phyloP scores from a whole-genome alignment of 768 basidiomycete genomes.

The Lactarius deliciosus region DNA sequence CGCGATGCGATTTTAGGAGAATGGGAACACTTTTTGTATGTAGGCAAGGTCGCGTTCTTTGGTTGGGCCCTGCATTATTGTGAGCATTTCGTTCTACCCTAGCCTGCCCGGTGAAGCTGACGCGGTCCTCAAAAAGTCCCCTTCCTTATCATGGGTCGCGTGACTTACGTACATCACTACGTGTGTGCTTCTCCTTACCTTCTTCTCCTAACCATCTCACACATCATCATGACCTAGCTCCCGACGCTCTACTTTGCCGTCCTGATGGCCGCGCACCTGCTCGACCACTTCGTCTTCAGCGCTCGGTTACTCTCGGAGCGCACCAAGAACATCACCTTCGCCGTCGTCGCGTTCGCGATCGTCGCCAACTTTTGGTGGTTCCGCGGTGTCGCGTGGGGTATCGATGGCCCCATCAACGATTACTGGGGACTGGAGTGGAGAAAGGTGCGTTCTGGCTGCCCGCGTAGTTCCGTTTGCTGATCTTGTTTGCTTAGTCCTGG shows the following conservation, averaged over 20 bases:
- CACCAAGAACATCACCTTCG: constrained; percentile 75
- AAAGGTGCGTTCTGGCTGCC: constrained; percentile 40
- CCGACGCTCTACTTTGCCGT: constrained; percentile 98
- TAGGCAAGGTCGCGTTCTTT: constrained; percentile 84
- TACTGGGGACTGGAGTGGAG: constrained; percentile 83
- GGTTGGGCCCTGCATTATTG: constrained; percentile 93
- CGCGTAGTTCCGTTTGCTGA: constrained; percentile 1
- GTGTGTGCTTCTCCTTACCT: constrained; percentile 47
- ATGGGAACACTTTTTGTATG: constrained; percentile 94
- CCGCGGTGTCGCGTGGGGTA: constrained; percentile 83
- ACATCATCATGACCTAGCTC: constrained; percentile 48
- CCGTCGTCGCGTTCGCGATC: constrained; percentile 55
- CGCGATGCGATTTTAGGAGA: constrained; percentile 50
- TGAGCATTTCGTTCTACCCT: constrained; percentile 40
- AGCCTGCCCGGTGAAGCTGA: background rate
- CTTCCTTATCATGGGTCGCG: constrained; percentile 97
- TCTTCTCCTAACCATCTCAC: background rate
- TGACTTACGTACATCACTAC: constrained; percentile 96
- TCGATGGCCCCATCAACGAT: constrained; percentile 82
- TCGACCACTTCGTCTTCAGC: constrained; percentile 92
- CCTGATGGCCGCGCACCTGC: constrained; percentile 83
- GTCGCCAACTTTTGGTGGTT: constrained; percentile 95
- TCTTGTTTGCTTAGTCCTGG: constrained; percentile 35
- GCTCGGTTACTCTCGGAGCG: constrained; percentile 58
- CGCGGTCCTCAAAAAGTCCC: constrained; percentile 55